Base-by-base conservation (phyloP, 2,329 filamentous ascomycete species). In the Trichoderma asperellum region DNA sequence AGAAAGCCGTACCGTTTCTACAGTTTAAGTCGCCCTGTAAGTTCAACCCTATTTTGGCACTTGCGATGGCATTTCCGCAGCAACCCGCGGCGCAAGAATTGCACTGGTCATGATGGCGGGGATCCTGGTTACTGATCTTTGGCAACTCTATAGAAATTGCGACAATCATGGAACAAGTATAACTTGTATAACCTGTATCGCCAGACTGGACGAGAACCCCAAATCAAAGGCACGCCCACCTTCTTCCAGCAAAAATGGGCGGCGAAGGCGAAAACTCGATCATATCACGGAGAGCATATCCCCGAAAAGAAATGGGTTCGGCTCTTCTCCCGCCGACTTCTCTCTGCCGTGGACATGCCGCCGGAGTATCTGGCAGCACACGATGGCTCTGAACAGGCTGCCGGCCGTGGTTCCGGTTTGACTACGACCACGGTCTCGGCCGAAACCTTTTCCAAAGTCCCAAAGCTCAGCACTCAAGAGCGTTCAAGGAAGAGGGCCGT, bases 171-270 rank as follows among this genome's bases (percentile, higher is more conserved):
- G 96, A 97, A 93, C 85, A 97, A 97, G 84, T 94, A 93, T 86
- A 97, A 97, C 79, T 86, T 99, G 72, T 99, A 92, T 88, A 97
- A 97, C 82, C 83, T 99, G 73, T 83, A 84, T 62, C 78, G 79
- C 52, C 74, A 75, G 24, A 75, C 74, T 35, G 79, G 79, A 18
- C 73, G 73, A 60, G 79, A 77, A 74, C 71, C 76, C 6, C 72
- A 73, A 29, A 75, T 77, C 37, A 76, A 73, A 24, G 76, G 78
- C 18, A 74, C 74, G 62, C 81, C 83, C 71, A 97, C 94, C 56
- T 96, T 96, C 83, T 99, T 97, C 87, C 95, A 98, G 85, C 95
- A 98, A 82, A 99, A 99, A 91, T 99, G 95, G 95, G 81, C 83
- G 1, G 92, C 95, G 76, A 99, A 99, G 82, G 89, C 94, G 27